Conservation (phyloP, 768 basidiomycete species). For the Calocybe indica region DNA sequence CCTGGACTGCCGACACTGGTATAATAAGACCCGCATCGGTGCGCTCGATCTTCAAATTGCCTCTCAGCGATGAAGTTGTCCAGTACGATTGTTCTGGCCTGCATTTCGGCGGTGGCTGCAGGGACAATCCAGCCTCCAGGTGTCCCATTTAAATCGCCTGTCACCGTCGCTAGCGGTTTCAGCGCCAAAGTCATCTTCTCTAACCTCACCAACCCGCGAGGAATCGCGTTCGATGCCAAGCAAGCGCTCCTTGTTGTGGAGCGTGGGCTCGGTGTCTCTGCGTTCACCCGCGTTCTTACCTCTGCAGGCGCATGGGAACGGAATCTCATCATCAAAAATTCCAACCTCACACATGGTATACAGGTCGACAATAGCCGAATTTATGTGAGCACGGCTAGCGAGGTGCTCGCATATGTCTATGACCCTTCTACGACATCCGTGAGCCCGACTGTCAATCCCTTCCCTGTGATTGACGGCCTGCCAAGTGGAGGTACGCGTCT, state of each 20-base stretch:
- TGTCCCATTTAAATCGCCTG: slow-evolving; percentile 26
- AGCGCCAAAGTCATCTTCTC: slow-evolving; percentile 31
- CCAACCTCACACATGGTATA: slow-evolving; percentile 36
- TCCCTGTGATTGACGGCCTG: slow-evolving; percentile 23
- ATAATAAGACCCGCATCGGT: too few species aligned
- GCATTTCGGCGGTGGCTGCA: too few species aligned
- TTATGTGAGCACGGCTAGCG: slow-evolving; percentile 32
- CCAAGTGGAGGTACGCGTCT: slow-evolving; percentile 35
- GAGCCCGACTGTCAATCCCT: slow-evolving; percentile 7
- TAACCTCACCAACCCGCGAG: slow-evolving; percentile 35
- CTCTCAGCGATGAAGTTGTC: too few species aligned
- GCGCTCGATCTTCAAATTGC: too few species aligned
- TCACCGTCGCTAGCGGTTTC: slow-evolving; percentile 28
- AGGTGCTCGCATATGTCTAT: slow-evolving; percentile 29
- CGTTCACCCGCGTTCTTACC: slow-evolving; percentile 20
- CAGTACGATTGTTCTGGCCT: too few species aligned
- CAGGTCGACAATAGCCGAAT: slow-evolving; percentile 26
- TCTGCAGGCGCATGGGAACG: slow-evolving; percentile 26
- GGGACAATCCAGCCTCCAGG: slow-evolving; percentile 5
- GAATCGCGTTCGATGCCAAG: slow-evolving; percentile 31
- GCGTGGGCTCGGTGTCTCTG: slow-evolving; percentile 34
- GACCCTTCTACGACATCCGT: slow-evolving; percentile 24
- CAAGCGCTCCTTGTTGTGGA: slow-evolving; percentile 38
- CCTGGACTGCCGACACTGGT: too few species aligned
- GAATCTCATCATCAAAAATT: slow-evolving; percentile 28